phyloP scores from a whole-genome alignment of 1,139 yeast genomes.

The Pichia sp. region DNA sequence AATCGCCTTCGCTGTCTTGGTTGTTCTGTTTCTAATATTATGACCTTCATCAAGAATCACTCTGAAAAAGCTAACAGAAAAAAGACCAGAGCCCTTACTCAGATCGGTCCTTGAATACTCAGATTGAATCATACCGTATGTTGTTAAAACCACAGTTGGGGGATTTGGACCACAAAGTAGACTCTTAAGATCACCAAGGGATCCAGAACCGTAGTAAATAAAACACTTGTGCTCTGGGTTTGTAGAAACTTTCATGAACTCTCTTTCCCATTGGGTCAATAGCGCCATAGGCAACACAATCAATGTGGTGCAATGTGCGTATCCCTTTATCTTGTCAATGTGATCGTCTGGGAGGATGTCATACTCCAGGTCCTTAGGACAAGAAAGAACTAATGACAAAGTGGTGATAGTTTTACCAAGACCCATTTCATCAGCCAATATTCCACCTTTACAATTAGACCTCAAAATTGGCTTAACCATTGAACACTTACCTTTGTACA shows the following conservation, averaged over 20 bases:
- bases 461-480: constrained; percentile 56
- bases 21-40: constrained; percentile 70
- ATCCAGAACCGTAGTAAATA: constrained; percentile 70
- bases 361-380: constrained; percentile 39
- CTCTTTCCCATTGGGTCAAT: constrained; percentile 85
- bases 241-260: constrained; percentile 55
- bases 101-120: constrained; percentile 43
- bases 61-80: constrained; percentile 68
- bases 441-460: constrained; percentile 67
- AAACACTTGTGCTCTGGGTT: constrained; percentile 35
- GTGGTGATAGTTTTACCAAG: constrained; percentile 89
- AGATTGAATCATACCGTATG: constrained; percentile 80
- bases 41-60: constrained; percentile 91
- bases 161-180: constrained; percentile 38
- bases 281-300: constrained; percentile 90
- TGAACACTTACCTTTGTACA: constrained; percentile 78
- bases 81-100: constrained; percentile 42
- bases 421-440: constrained; percentile 97
- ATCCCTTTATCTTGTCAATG: constrained; percentile 26
- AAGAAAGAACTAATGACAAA: constrained; percentile 61
- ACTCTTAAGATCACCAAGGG: constrained; percentile 38
- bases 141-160: constrained; percentile 75
- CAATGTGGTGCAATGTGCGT: constrained; percentile 68
- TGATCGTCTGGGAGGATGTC: constrained; percentile 7
- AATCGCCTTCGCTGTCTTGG: constrained; percentile 78